phyloP scores from a whole-genome alignment of 2,329 filamentous ascomycete genomes.

The Exserohilum rostratum region DNA sequence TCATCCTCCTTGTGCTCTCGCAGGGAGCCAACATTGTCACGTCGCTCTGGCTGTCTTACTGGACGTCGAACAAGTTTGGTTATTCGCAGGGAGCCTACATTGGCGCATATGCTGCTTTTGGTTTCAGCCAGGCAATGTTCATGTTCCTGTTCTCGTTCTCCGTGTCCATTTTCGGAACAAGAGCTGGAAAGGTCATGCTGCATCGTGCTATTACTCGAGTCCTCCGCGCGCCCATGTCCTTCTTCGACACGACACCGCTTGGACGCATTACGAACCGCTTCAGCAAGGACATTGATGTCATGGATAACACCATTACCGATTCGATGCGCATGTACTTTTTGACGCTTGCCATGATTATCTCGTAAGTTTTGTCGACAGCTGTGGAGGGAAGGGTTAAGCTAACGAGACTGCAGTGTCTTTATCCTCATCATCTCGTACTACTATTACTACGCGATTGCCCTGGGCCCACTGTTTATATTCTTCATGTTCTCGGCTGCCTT shows the following conservation, averaged over 20 bases:
- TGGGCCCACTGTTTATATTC: slow-evolving; percentile 72
- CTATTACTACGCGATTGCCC: slow-evolving; percentile 79
- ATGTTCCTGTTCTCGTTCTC: slow-evolving; percentile 80
- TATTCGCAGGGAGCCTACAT: slow-evolving; percentile 74
- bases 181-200: slow-evolving; percentile 81
- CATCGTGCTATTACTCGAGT: slow-evolving; percentile 79
- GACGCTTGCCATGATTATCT: slow-evolving; percentile 79
- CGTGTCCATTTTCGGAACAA: slow-evolving; percentile 80
- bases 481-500: slow-evolving; percentile 85
- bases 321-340: slow-evolving; percentile 92
- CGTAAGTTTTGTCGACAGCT: slow-evolving; percentile 26
- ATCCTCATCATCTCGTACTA: slow-evolving; percentile 93
- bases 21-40: slow-evolving; percentile 88
- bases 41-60: slow-evolving; percentile 91
- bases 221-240: slow-evolving; percentile 74
- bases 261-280: slow-evolving; percentile 97
- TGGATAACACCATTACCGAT: slow-evolving; percentile 92
- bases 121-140: slow-evolving; percentile 37
- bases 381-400: background rate
- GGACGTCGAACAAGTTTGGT: slow-evolving; percentile 80
- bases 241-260: slow-evolving; percentile 95
- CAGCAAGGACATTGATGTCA: slow-evolving; percentile 91
- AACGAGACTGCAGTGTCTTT: slow-evolving; percentile 66
- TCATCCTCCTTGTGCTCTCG: slow-evolving; percentile 70
- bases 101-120: slow-evolving; percentile 51